Conservation (phyloP, 352 stramenopile species). For the Phytophthora sansomeana region DNA sequence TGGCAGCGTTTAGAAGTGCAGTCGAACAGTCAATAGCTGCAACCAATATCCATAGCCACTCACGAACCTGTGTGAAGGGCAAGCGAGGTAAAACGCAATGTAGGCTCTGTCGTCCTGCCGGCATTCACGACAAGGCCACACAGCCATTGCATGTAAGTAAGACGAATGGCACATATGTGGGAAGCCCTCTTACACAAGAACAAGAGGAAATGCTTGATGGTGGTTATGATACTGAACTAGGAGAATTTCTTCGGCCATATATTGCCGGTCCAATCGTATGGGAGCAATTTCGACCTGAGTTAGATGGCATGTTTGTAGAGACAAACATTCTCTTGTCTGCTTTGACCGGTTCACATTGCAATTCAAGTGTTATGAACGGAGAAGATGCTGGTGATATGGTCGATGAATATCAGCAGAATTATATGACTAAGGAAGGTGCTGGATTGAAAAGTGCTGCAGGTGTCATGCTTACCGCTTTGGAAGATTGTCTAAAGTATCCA, state of each 20-base stretch:
- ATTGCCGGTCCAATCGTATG: not conserved
- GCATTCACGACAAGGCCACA: not conserved
- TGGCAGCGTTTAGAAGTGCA: too few relatives aligned
- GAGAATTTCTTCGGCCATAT: not conserved
- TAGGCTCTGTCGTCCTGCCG: not conserved
- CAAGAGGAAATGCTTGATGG: not conserved
- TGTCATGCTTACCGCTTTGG: not conserved
- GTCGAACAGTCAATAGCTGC: too few relatives aligned
- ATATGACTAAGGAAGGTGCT: conserved; percentile 19
- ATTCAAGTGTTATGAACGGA: conserved; percentile 4
- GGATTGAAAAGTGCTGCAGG: conserved; percentile 2
- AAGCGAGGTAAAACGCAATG: conserved; percentile 6
- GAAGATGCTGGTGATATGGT: conserved; percentile 12
- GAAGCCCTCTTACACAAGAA: not conserved
- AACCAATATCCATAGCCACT: conserved; percentile 9
- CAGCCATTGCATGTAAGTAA: not conserved
- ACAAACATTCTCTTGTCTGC: not conserved
- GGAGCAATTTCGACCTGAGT: not conserved
- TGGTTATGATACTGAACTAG: not conserved
- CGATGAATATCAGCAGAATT: conserved; percentile 14
- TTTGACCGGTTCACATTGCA: not conserved
- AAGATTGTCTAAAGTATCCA: conserved; percentile 2
- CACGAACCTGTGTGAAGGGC: conserved; percentile 9
- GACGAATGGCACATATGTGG: not conserved
- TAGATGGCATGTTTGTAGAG: conserved; percentile 6